A percentile compares a stretch with the other conserved stretches of the same genome.
These are phyloP conservation scores for Orychophragmus violaceus DNA, from an alignment of 345 rosid species.

Conservation along the genomic window DNA sequence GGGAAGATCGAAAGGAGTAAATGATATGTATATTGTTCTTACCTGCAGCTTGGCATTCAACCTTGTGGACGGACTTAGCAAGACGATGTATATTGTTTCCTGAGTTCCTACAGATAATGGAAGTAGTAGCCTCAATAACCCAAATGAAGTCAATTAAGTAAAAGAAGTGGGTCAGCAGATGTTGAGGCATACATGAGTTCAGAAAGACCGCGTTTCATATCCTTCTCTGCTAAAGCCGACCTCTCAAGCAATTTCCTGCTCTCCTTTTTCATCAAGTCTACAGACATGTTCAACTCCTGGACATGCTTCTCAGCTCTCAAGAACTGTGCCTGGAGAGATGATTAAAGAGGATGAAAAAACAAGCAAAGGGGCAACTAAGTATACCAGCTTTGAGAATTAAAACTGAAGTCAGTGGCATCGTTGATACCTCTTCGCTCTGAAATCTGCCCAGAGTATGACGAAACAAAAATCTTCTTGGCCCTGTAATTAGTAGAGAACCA, in stretches of 20 bases:
- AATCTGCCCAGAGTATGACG: conserved; percentile 73
- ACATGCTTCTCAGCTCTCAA: conserved; percentile 74
- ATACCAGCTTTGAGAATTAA: not conserved
- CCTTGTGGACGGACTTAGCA: conserved; percentile 66
- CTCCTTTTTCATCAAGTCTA: conserved; percentile 81
- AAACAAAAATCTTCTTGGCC: conserved; percentile 79
- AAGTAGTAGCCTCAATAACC: conserved; percentile 6
- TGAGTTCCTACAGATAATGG: conserved; percentile 47
- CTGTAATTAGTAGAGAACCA: conserved; percentile 30
- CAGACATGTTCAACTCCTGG: conserved; percentile 63
- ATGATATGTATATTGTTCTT: not conserved
- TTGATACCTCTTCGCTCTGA: conserved; percentile 84
- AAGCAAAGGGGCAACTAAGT: not conserved
- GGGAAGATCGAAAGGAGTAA: not conserved
- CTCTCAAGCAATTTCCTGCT: conserved; percentile 83
- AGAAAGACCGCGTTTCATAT: conserved; percentile 63
- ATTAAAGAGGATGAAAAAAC: conserved; percentile 12
- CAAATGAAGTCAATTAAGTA: not conserved
- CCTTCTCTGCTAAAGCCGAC: conserved; percentile 80
- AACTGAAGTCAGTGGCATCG: not conserved
- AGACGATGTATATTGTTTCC: conserved; percentile 67
- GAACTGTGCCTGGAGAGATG: conserved; percentile 55
- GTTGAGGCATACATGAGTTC: conserved; percentile 55
- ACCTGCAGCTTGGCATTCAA: conserved; percentile 78
- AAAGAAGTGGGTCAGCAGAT: not conserved